Evolutionary conservation across 495 filamentous ascomycete genomes (phyloP).

Genomic region (Xanthoparmelia taractica): DNA sequence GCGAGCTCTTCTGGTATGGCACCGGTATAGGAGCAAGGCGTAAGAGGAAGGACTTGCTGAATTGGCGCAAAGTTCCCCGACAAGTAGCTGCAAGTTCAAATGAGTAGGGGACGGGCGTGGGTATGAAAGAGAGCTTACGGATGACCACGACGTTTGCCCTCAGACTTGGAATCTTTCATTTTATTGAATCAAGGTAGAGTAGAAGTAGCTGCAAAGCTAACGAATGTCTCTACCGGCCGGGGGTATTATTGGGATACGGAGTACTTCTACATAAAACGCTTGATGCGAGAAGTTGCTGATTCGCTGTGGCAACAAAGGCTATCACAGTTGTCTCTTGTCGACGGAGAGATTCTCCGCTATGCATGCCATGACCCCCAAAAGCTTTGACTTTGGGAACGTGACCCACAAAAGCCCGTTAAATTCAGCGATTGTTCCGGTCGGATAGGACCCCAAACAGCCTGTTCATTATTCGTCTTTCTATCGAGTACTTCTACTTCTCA

Average conservation of each 20-base stretch:
- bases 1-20: constrained; percentile 50
- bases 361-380: neutral
- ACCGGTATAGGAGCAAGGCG: constrained; percentile 46
- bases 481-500: too few relatives aligned
- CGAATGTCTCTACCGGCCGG: neutral
- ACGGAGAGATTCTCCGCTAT: neutral
- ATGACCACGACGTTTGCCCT: constrained; percentile 7
- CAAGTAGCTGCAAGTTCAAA: constrained; percentile 34
- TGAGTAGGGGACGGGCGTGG: neutral
- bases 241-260: neutral
- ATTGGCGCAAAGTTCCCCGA: constrained; percentile 60
- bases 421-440: neutral
- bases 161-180: neutral
- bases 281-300: neutral
- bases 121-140: constrained; percentile 3
- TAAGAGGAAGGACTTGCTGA: constrained; percentile 39
- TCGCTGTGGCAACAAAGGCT: neutral
- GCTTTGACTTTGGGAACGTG: too few relatives aligned
- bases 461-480: too few relatives aligned
- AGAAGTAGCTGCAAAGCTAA: neutral
- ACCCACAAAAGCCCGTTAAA: neutral
- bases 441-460: too few relatives aligned
- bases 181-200: neutral
- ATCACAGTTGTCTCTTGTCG: neutral
- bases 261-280: neutral